These are phyloP conservation scores for Moesziomyces globuligerus DNA, from an alignment of 1,284 basidiomycete genomes.

Conservation along the genomic window DNA sequence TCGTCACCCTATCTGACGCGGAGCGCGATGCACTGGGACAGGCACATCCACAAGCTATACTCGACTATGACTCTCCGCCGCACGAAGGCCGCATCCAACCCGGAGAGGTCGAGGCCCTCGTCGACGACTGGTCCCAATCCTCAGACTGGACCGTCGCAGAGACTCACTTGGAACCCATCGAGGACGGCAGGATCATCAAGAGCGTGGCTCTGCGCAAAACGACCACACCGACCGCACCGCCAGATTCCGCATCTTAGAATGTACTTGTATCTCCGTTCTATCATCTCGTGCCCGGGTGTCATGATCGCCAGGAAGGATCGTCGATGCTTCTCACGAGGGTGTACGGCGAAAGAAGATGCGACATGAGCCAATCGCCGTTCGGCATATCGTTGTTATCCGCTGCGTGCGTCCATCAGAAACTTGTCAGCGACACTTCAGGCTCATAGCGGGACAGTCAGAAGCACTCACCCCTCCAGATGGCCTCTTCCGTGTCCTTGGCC, in stretches of 20 bases:
- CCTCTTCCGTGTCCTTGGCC: constrained; percentile 75
- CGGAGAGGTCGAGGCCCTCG: constrained; percentile 21
- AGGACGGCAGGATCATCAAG: constrained; percentile 33
- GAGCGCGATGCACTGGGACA: constrained; percentile 4
- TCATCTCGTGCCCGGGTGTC: not conserved
- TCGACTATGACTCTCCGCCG: constrained; percentile 37
- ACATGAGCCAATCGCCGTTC: constrained; percentile 62
- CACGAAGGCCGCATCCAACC: constrained; percentile 35
- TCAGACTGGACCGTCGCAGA: constrained; percentile 18
- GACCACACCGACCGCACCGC: not conserved
- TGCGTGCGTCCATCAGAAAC: not conserved
- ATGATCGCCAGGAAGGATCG: constrained; percentile 33
- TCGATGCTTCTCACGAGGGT: constrained; percentile 34
- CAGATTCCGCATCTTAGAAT: not conserved
- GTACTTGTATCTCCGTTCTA: not conserved
- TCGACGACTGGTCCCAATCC: constrained; percentile 14
- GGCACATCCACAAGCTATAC: constrained; percentile 6
- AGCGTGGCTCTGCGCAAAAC: constrained; percentile 25
- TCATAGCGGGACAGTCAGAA: no score
- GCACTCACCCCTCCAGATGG: constrained; percentile 77
- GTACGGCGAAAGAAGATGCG: constrained; percentile 55
- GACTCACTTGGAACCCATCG: constrained; percentile 30
- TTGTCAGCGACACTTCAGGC: not conserved
- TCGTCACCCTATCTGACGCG: constrained; percentile 17
- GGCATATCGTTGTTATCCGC: constrained; percentile 65